A percentile compares a stretch with the other conserved stretches of the same genome.
These are phyloP conservation scores for Arachis hypogaea DNA, from an alignment of 306 rosid genomes.

Conservation along the genomic window DNA sequence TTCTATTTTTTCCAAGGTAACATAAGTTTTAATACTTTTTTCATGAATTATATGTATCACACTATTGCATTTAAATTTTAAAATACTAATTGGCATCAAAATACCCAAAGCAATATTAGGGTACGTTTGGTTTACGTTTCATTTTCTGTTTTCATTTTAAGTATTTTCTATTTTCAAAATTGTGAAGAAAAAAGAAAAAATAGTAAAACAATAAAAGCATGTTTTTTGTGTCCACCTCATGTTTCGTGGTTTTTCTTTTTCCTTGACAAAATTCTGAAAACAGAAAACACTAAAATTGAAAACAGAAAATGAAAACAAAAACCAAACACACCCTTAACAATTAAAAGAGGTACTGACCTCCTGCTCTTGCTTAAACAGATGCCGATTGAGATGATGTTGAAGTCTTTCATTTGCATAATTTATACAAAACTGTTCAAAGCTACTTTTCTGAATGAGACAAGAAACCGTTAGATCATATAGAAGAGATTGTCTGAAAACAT, in stretches of 20 bases:
- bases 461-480: not conserved
- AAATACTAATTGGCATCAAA: conserved; percentile 17
- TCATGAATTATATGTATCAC: conserved; percentile 15
- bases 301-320: too few species aligned
- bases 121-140: too few species aligned
- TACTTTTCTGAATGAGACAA: conserved; percentile 64
- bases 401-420: conserved; percentile 98
- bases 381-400: conserved; percentile 90
- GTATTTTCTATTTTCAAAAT: too few species aligned
- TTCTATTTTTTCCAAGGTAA: not conserved
- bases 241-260: too few species aligned
- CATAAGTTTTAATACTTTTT: conserved; percentile 11
- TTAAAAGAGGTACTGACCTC: conserved; percentile 61
- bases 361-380: conserved; percentile 84
- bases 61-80: conserved; percentile 20
- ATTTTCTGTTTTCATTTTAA: too few species aligned
- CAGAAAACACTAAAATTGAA: too few species aligned
- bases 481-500: conserved; percentile 32
- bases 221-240: too few species aligned
- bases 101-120: conserved; percentile 6
- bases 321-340: not conserved
- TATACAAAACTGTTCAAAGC: conserved; percentile 89
- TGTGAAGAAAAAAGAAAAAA: too few species aligned
- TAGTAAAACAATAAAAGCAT: too few species aligned
- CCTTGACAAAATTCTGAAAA: too few species aligned